Evolutionary conservation across 306 rosid genomes (phyloP), one percentile per base, ranked within the genome.

Genomic region (Carpinus fangiana): DNA sequence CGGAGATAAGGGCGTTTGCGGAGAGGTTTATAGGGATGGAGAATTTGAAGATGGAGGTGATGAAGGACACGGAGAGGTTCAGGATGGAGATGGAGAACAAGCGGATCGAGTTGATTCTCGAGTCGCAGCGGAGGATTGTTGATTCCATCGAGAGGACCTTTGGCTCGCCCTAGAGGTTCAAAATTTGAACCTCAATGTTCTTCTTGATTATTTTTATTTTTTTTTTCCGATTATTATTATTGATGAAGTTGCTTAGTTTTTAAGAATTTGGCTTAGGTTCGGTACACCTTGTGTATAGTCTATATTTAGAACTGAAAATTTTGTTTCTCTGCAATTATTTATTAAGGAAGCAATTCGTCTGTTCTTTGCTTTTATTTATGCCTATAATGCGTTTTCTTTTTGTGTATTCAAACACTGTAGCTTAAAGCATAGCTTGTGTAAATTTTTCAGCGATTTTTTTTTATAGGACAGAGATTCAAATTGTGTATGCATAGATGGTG

Each of bases 11-110:
- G 80, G 82, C 50, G 17, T 91, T 95, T 46, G 88, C 93, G 0
- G 86, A 86, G 62, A 83, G 89, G 73, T 67, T 93, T 12, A 65
- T 85, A 4, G 93, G 93, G 56, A 50, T 95, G 90, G 95, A 95
- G 92, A 91, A 76, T 74, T 80, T 46, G 97, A 92, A 90, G 83
- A 86, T 95, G 93, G 81, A 90, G 87, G 86, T 91, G 80, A 84
- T 90, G 90, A 91, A 83, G 87, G 99, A 93, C 56, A 89, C 92
- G 8, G 90, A 90, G 79, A 88, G 87, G 86, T 77, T 73, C 48
- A 90, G 98, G 73, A 70, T 91, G 79, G 94, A 91, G 75, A 95
- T 95, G 97, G 99, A 95, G 90, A 89, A 82, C 67, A 91, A 76
- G 81, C 75, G 93, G 75, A 79, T 85, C 1, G 85, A 87, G 50